Percentiles rank a stretch among this genome's conserved stretches.
phyloP scores from a whole-genome alignment of 805 yeast genomes.

The Candida dendrica region DNA sequence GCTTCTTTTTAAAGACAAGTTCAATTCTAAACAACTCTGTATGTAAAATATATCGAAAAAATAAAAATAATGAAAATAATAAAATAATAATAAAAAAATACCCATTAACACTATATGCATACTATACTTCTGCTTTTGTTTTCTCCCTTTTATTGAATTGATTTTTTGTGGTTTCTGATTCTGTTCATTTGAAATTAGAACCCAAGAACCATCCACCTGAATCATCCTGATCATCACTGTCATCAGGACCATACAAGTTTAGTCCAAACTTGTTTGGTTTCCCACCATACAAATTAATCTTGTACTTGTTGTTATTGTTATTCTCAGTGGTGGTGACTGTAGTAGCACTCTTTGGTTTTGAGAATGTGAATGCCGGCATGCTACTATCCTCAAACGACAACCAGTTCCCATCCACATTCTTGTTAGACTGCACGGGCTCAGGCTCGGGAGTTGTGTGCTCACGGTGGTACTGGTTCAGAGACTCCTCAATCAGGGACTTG shows the following conservation, averaged over 20 bases:
- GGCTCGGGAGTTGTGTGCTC: neutral
- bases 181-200: conserved; percentile 9
- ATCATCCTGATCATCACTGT: conserved; percentile 3
- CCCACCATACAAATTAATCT: conserved; percentile 21
- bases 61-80: neutral
- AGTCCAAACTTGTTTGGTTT: conserved; percentile 16
- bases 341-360: neutral
- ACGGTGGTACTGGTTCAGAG: conserved; percentile 10
- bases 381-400: conserved; percentile 2
- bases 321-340: neutral
- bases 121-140: neutral
- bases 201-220: conserved; percentile 18
- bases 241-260: conserved; percentile 13
- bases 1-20: too few species aligned
- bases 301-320: conserved; percentile 8
- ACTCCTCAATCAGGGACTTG: conserved; percentile 16
- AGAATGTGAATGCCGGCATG: neutral
- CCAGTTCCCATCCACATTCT: conserved; percentile 1
- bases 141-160: neutral
- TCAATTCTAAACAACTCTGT: neutral
- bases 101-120: neutral
- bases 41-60: too few species aligned
- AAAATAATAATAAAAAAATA: neutral
- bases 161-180: too few species aligned
- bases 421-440: too few species aligned